Evolutionary conservation across 139 green algal species (phyloP), one percentile per base, ranked within the genome.

Genomic region (Chlamydomonas sp.): DNA sequence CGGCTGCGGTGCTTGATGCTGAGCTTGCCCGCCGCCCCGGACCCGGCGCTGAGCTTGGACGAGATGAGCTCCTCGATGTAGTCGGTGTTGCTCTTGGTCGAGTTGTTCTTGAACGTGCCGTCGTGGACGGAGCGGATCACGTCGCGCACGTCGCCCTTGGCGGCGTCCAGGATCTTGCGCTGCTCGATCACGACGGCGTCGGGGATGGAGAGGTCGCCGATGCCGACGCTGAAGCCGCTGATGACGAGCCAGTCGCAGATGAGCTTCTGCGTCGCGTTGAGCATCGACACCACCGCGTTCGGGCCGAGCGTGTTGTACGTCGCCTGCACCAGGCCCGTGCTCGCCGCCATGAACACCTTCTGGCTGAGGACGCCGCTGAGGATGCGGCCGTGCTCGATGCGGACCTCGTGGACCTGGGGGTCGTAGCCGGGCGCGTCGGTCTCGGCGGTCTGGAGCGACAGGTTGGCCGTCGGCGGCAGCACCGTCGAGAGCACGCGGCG

Each of bases 241-340:
- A 85, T 85, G 70, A 97, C 79, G 64, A 98, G 87, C 93, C 93
- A 98, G 74, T 97, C 80, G 84, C 97, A 97, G 66, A 94, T 80
- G 1, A 89, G 75, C 67, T 81, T 90, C 84, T 98, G 93, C 22
- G 64, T 77, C 65, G 80, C 75, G 76, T 85, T 76, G 63, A 87
- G 39, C 75, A 83, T 31, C 24, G 35, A 73, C 35, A 85, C 69
- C n/a, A 88, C 83, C 20, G 80, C 83, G 36, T 90, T 86, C 5
- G 89, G 85, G 2, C 93, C 93, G 47, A 88, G 78, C 75, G 97
- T 90, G 70, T 90, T 90, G 87, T 88, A 97, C 57, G 92, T 94
- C 54, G 90, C 76, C 76, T 98, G 93, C 60, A 97, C 86, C 63
- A 98, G 76, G 48, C 84, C 81, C 39, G 88, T 87, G 5, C 65